Evolutionary conservation across 257 asterid species (phyloP).

Genomic region (Echites panduratus): DNA sequence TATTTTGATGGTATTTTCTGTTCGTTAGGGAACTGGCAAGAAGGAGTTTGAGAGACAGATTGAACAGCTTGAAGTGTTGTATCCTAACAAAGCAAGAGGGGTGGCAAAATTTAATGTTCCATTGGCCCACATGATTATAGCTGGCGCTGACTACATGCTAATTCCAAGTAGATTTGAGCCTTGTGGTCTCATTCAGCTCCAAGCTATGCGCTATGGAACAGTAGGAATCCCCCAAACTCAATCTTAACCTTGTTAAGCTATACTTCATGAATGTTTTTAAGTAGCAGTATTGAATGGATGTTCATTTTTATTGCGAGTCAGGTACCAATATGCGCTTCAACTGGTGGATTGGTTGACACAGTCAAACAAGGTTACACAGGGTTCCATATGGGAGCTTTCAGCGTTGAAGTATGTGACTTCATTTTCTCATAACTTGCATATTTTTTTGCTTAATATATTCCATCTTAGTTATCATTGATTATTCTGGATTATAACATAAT

Average conservation of each 20-base stretch:
- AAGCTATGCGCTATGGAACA: conserved; percentile 98
- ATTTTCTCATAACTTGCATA: neutral
- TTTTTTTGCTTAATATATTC: neutral
- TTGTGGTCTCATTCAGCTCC: conserved; percentile 94
- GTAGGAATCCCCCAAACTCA: conserved; percentile 33
- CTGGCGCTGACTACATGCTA: conserved; percentile 83
- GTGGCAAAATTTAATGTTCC: conserved; percentile 84
- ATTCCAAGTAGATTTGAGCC: conserved; percentile 97
- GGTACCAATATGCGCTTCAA: conserved; percentile 86
- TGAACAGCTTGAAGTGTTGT: conserved; percentile 75
- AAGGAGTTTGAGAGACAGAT: conserved; percentile 74
- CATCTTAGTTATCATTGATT: neutral
- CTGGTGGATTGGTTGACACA: conserved; percentile 96
- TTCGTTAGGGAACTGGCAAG: conserved; percentile 84
- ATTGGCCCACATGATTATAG: conserved; percentile 81
- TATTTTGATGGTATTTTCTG: neutral
- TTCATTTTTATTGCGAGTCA: conserved; percentile 25
- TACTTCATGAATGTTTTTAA: neutral
- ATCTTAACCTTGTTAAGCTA: neutral
- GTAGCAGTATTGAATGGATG: neutral
- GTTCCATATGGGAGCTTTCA: conserved; percentile 94
- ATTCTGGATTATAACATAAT: neutral
- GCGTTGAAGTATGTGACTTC: conserved; percentile 49
- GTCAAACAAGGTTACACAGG: conserved; percentile 88
- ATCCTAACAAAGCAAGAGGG: conserved; percentile 83